Evolutionary conservation across 2,329 filamentous ascomycete genomes (phyloP).

Genomic region (Ceratocystis lukuohia): DNA sequence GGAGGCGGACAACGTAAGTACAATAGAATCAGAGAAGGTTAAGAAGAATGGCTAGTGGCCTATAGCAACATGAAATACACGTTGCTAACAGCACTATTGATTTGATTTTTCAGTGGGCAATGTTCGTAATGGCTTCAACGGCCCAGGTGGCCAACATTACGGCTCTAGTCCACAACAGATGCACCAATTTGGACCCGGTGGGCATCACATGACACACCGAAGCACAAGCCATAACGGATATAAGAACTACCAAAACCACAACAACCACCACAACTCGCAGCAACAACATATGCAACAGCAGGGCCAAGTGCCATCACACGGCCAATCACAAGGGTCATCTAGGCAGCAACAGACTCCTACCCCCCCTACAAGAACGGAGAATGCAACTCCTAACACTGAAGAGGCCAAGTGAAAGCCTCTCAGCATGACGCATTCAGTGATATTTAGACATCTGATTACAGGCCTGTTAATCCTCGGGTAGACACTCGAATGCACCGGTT

Average conservation of each 20-base stretch:
- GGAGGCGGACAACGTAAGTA: conserved; percentile 57
- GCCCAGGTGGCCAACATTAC: conserved; percentile 47
- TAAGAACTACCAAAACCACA: conserved; percentile 19
- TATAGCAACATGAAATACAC: conserved; percentile 8
- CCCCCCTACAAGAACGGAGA: conserved; percentile 15
- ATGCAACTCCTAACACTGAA: conserved; percentile 17
- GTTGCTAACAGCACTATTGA: conserved; percentile 11
- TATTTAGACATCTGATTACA: neutral
- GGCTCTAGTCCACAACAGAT: conserved; percentile 52
- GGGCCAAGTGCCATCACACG: neutral
- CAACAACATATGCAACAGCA: conserved; percentile 8
- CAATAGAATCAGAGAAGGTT: neutral
- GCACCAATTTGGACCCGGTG: conserved; percentile 43
- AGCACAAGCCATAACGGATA: conserved; percentile 19
- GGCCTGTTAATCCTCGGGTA: neutral
- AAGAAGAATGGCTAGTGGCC: neutral
- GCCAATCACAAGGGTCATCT: neutral
- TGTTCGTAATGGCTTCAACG: conserved; percentile 44
- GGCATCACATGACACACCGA: conserved; percentile 18
- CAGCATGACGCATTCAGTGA: neutral
- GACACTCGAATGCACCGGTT: neutral
- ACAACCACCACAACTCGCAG: conserved; percentile 11
- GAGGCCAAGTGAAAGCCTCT: conserved; percentile 16
- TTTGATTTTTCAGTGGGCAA: conserved; percentile 38
- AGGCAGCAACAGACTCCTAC: conserved; percentile 17